phyloP scores from a whole-genome alignment of 1,284 basidiomycete genomes.

The Coniferiporia sulphurascens region DNA sequence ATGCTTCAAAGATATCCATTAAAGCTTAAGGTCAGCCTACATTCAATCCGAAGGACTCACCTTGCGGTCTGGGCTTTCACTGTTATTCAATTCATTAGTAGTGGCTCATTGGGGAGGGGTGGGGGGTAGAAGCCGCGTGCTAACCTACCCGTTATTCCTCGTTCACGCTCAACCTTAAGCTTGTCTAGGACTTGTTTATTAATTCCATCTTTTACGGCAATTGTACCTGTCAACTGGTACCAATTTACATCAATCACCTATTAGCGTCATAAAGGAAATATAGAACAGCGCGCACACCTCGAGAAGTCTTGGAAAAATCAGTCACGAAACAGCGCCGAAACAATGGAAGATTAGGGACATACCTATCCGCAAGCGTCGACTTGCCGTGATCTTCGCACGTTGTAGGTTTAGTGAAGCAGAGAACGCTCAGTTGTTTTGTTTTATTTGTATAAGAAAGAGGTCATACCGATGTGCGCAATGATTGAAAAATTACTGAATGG shows the following conservation, averaged over 20 bases:
- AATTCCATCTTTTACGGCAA: slow-evolving; percentile 58
- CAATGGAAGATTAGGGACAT: slow-evolving; percentile 25
- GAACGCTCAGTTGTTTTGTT: not conserved
- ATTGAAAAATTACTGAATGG: slow-evolving; percentile 84
- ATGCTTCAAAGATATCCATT: slow-evolving; percentile 47
- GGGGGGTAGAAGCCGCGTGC: not conserved
- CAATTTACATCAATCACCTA: not conserved
- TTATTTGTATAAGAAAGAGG: too few species aligned
- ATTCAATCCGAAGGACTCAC: slow-evolving; percentile 29
- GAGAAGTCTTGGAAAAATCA: slow-evolving; percentile 43
- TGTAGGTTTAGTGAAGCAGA: not conserved
- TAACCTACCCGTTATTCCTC: slow-evolving; percentile 81
- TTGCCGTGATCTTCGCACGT: slow-evolving; percentile 75
- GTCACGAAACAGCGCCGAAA: not conserved
- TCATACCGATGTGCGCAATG: slow-evolving; percentile 84
- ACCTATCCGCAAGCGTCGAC: slow-evolving; percentile 87
- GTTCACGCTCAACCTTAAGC: slow-evolving; percentile 92
- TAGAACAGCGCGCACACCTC: slow-evolving; percentile 43
- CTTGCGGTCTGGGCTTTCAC: slow-evolving; percentile 93
- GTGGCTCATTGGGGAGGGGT: not conserved
- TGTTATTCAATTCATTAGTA: slow-evolving; percentile 19
- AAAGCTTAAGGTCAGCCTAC: slow-evolving; percentile 9
- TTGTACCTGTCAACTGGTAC: slow-evolving; percentile 81
- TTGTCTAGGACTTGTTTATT: slow-evolving; percentile 94
- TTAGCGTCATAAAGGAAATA: not conserved